A percentile compares a stretch with the other conserved stretches of the same genome.
Evolutionary conservation across 2,329 filamentous ascomycete species (phyloP).

Genomic region (Xylariaceae sp.): DNA sequence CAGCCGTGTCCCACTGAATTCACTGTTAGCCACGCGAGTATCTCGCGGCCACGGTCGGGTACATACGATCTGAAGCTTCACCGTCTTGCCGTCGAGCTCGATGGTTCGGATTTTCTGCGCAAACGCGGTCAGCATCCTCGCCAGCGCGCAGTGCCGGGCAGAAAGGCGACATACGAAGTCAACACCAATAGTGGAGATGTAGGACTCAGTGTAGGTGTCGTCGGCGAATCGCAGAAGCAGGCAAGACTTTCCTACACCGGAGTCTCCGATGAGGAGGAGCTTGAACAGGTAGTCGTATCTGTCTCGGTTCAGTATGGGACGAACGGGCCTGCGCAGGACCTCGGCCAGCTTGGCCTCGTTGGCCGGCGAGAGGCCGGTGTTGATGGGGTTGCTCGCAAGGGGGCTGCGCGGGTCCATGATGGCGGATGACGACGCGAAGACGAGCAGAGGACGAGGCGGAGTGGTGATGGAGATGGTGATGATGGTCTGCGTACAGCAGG

Average conservation of each 20-base stretch:
- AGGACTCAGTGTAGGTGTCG: constrained; percentile 98
- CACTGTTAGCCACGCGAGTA: constrained; percentile 20
- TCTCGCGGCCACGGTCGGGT: background rate
- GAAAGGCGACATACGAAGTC: constrained; percentile 85
- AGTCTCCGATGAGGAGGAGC: constrained; percentile 99
- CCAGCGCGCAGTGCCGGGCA: constrained; percentile 19
- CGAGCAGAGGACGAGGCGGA: no score
- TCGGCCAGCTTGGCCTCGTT: constrained; percentile 15
- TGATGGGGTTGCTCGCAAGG: constrained; percentile 2
- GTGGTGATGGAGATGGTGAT: constrained; percentile 6
- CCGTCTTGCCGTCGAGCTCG: constrained; percentile 98
- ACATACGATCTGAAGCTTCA: constrained; percentile 97
- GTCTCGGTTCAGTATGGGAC: constrained; percentile 20
- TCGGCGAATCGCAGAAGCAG: constrained; percentile 95
- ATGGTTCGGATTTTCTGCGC: constrained; percentile 97
- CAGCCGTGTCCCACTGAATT: constrained; percentile 91
- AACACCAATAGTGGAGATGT: constrained; percentile 99
- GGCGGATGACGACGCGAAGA: no score
- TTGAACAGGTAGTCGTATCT: constrained; percentile 99
- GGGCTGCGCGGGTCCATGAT: no score
- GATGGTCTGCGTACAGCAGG: no score
- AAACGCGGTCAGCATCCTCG: constrained; percentile 9
- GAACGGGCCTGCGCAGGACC: constrained; percentile 8
- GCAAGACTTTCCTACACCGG: constrained; percentile 99
- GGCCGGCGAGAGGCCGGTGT: constrained; percentile 13